Base-by-base conservation (phyloP, 768 basidiomycete genomes). In the Erythrobasidium yunnanense region DNA sequence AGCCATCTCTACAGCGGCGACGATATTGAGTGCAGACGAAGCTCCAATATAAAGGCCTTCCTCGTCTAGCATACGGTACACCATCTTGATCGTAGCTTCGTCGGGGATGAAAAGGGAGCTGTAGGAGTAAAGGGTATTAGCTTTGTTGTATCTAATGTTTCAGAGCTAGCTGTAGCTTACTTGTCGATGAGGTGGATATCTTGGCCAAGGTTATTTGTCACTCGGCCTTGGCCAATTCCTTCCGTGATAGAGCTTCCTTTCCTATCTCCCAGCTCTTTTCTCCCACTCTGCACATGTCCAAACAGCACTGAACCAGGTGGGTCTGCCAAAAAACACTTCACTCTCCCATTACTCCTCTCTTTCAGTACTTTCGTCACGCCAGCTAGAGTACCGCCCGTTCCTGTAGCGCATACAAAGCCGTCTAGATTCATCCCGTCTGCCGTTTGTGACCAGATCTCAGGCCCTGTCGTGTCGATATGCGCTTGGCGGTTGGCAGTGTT, bases 1-100 rank as follows among this genome's bases (percentile, higher is more conserved):
- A 1, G 90, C 92, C 22, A 97, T 81, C 74, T 97, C 86, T 13
- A 84, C 83, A 0, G 93, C 92, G 8, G 93, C 90, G 38, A 90
- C 91, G 22, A 95, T 90, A 74, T 99, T 99, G 68, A 97, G 77
- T 0, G 95, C 90, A 4, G 89, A 85, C 68, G 88, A 91, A 2
- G 92, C 92, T 11, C 95, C 95, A 47, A 99, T 77, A 77, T 99
- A 99, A 38, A 99, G 73, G 0, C 95, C 95, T 75, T 96, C 95
- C 13, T 84, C 82, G 73, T 96, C 88, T 50, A 99, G 79, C 29
- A 99, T 78, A 65, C 91, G 84, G 75, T 95, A 99, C 49, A 99
- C 78, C 91, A 95, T 97, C 55, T 81, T 81, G 71, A 99, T 89
- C 18, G 89, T 85, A 74, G 93, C 86, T 73, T 84, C 83, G 70